phyloP scores from a whole-genome alignment of 192 early-diverging fungal genomes.

The Coemansia reversa region DNA sequence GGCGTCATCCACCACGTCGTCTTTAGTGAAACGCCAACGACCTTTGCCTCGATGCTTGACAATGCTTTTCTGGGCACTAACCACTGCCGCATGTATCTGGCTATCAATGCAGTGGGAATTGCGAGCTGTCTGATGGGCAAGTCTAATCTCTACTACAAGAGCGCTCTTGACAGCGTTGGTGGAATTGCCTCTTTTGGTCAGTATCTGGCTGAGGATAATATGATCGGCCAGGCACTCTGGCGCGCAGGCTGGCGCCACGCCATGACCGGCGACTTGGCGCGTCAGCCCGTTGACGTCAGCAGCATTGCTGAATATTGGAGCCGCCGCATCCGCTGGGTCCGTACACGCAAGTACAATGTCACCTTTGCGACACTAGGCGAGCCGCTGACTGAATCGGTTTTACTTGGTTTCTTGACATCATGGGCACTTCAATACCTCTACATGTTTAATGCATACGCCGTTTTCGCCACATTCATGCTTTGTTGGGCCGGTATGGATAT shows the following conservation, averaged over 20 bases:
- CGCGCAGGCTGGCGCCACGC: slow-evolving; percentile 72
- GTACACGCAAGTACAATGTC: slow-evolving; percentile 92
- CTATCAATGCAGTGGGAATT: slow-evolving; percentile 83
- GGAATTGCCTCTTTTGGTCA: slow-evolving; percentile 84
- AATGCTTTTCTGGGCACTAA: slow-evolving; percentile 82
- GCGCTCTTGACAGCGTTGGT: slow-evolving; percentile 73
- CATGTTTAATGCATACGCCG: slow-evolving; percentile 42
- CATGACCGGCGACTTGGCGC: slow-evolving; percentile 85
- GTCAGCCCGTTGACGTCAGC: slow-evolving; percentile 78
- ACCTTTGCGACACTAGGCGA: slow-evolving; percentile 84
- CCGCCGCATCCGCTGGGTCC: slow-evolving; percentile 88
- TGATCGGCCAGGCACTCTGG: slow-evolving; percentile 86
- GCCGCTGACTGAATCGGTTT: slow-evolving; percentile 88
- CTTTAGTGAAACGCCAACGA: slow-evolving; percentile 68
- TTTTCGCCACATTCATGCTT: slow-evolving; percentile 57
- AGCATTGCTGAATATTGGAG: slow-evolving; percentile 76
- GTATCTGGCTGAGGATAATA: slow-evolving; percentile 95
- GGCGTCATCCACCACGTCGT: slow-evolving; percentile 97
- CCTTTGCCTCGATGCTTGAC: slow-evolving; percentile 82
- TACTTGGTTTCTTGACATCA: slow-evolving; percentile 71
- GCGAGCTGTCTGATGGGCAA: slow-evolving; percentile 94
- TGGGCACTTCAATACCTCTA: slow-evolving; percentile 65
- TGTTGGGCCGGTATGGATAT: slow-evolving; percentile 63
- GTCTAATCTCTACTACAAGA: slow-evolving; percentile 87
- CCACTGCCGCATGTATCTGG: slow-evolving; percentile 94